Evolutionary conservation across 2,329 filamentous ascomycete genomes (phyloP).

Genomic region (Apiospora malaysiana): DNA sequence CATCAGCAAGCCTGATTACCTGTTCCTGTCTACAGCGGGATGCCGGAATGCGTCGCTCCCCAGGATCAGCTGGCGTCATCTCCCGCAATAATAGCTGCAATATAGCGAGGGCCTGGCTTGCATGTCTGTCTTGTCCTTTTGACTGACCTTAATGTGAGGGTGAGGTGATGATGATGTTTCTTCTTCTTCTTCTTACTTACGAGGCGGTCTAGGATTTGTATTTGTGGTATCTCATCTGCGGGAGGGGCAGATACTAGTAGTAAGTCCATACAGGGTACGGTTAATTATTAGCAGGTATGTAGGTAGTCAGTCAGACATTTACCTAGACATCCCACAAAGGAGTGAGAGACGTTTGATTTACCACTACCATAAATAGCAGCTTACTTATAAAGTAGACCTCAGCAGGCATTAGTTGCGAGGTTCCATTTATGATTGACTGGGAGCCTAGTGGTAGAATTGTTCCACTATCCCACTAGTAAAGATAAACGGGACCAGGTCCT

Average conservation of each 20-base stretch:
- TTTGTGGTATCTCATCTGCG: neutral
- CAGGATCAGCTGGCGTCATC: neutral
- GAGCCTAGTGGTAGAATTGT: neutral
- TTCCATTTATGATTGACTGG: neutral
- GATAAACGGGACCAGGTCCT: neutral
- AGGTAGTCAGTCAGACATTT: too few species aligned
- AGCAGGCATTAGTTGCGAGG: neutral
- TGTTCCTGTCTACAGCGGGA: slow-evolving; percentile 7
- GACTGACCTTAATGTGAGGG: neutral
- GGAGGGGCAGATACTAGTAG: too few species aligned
- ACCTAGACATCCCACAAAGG: too few species aligned
- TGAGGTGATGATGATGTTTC: slow-evolving; percentile 3
- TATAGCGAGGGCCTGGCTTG: neutral
- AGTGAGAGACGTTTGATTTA: too few species aligned
- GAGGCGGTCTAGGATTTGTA: slow-evolving; percentile 2
- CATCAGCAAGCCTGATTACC: slow-evolving; percentile 5
- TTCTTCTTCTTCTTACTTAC: neutral
- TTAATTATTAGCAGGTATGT: too few species aligned
- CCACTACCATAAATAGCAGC: too few species aligned
- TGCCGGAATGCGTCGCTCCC: neutral
- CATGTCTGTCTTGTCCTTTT: neutral
- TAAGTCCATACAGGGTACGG: too few species aligned
- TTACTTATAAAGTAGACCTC: too few species aligned
- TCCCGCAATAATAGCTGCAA: neutral
- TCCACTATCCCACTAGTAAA: neutral